These are phyloP conservation scores for Phycomyces nitens DNA, from an alignment of 192 early-diverging fungal genomes.

Conservation along the genomic window DNA sequence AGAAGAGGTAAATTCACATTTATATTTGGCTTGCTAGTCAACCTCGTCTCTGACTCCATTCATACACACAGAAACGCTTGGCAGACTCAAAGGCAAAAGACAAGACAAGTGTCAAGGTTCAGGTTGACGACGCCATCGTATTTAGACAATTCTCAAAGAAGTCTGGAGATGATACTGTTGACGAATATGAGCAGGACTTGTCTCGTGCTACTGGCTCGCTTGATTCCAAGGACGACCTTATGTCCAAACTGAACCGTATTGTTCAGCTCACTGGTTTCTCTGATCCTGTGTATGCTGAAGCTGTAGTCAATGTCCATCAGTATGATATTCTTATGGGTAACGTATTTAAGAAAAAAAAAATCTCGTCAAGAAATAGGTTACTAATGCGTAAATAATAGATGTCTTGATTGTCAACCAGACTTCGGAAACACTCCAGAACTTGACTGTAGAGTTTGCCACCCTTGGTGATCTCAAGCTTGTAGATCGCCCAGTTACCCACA, in stretches of 20 bases:
- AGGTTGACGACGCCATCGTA: slow-evolving; percentile 85
- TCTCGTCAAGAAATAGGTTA: neutral
- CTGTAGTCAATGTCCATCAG: slow-evolving; percentile 95
- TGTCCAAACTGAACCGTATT: slow-evolving; percentile 90
- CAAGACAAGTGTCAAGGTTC: slow-evolving; percentile 61
- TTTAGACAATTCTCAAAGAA: slow-evolving; percentile 87
- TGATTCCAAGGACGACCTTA: slow-evolving; percentile 72
- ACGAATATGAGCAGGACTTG: slow-evolving; percentile 88
- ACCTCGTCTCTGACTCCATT: neutral
- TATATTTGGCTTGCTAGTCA: neutral
- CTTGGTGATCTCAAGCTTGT: slow-evolving; percentile 97
- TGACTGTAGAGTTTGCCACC: slow-evolving; percentile 98
- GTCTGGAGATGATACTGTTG: slow-evolving; percentile 53
- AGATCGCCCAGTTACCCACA: slow-evolving; percentile 87
- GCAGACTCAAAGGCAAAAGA: slow-evolving; percentile 65
- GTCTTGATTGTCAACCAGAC: slow-evolving; percentile 98
- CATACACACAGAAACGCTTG: slow-evolving; percentile 38
- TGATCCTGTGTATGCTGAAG: slow-evolving; percentile 98
- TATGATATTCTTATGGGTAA: slow-evolving; percentile 91
- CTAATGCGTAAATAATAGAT: slow-evolving; percentile 54
- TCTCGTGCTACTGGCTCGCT: slow-evolving; percentile 77
- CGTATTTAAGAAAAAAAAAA: neutral
- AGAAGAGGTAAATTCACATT: slow-evolving; percentile 53
- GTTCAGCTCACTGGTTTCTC: slow-evolving; percentile 97
- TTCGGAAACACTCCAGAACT: slow-evolving; percentile 87